Percentiles rank a stretch among this genome's conserved stretches.
Conservation (phyloP, 352 stramenopile species). For the Hyaloperonospora brassicae region DNA sequence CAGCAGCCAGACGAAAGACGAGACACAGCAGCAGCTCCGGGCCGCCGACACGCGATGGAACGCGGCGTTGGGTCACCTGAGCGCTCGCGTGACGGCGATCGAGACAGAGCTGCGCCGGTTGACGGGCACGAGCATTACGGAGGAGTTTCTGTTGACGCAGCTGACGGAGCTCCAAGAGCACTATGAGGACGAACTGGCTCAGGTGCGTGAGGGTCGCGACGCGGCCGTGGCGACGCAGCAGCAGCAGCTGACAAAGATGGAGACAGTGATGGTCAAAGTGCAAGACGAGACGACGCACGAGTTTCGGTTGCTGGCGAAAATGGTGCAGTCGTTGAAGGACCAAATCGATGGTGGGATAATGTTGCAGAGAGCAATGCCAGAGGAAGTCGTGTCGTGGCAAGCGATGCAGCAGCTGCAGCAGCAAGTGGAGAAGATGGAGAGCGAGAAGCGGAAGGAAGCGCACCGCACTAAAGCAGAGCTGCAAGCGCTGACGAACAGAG, state of each 20-base stretch:
- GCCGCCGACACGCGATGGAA: neutral
- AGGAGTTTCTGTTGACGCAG: constrained; percentile 51
- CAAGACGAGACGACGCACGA: constrained; percentile 10
- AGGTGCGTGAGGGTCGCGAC: constrained; percentile 23
- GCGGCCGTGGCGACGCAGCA: constrained; percentile 20
- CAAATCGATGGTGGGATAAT: constrained; percentile 9
- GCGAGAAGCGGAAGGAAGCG: constrained; percentile 13
- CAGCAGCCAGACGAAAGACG: neutral
- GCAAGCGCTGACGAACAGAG: constrained; percentile 13
- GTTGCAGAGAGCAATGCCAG: neutral
- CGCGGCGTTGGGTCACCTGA: constrained; percentile 11
- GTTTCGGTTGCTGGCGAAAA: constrained; percentile 7
- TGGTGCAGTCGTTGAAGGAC: constrained; percentile 7
- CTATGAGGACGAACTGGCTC: constrained; percentile 33
- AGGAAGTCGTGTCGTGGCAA: constrained; percentile 13
- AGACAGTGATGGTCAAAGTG: constrained; percentile 12
- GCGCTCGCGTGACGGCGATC: constrained; percentile 18
- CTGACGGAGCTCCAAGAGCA: constrained; percentile 43
- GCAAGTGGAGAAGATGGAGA: constrained; percentile 12
- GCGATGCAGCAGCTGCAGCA: constrained; percentile 13
- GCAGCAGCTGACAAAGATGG: constrained; percentile 13
- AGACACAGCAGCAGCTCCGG: constrained; percentile 8
- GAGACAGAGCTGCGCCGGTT: constrained; percentile 24
- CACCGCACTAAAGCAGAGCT: constrained; percentile 14
- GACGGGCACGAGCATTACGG: constrained; percentile 27